Conservation (phyloP, 2,329 filamentous ascomycete genomes). For the Colletotrichum simmondsii region DNA sequence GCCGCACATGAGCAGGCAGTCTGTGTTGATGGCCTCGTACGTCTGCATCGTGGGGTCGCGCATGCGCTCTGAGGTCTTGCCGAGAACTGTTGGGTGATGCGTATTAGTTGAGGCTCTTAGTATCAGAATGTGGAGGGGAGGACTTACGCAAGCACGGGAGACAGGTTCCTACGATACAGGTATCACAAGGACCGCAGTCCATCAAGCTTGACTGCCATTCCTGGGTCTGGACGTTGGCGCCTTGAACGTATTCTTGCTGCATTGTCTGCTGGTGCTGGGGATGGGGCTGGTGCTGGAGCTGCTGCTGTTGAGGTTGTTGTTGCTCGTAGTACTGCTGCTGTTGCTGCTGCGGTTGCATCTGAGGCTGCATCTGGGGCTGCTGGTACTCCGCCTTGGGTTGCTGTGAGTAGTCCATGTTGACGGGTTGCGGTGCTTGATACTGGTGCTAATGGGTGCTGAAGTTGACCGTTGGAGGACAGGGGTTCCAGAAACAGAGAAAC, state of each 20-base stretch:
- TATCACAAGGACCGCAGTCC: slow-evolving; percentile 52
- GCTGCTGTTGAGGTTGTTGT: slow-evolving; percentile 1
- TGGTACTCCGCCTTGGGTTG: slow-evolving; percentile 1
- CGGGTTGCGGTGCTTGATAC: not conserved
- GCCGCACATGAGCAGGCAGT: slow-evolving; percentile 53
- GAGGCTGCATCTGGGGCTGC: slow-evolving; percentile 2
- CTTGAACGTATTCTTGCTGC: slow-evolving; percentile 32
- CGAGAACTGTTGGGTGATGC: slow-evolving; percentile 48
- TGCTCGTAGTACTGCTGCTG: slow-evolving; percentile 8
- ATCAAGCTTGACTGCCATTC: slow-evolving; percentile 52
- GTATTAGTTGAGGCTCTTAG: not conserved
- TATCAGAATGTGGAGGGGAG: not conserved
- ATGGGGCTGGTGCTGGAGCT: slow-evolving; percentile 25
- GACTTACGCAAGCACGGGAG: slow-evolving; percentile 57
- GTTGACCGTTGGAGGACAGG: not conserved
- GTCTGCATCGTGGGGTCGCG: slow-evolving; percentile 53
- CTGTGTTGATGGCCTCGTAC: slow-evolving; percentile 52
- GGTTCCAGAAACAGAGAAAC: not conserved
- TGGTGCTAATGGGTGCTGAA: not conserved
- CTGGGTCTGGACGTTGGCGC: slow-evolving; percentile 36
- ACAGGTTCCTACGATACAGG: slow-evolving; percentile 51
- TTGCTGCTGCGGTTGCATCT: slow-evolving; percentile 6
- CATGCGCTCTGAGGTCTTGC: slow-evolving; percentile 56
- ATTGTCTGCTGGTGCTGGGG: slow-evolving; percentile 31
- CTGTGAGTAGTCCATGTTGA: slow-evolving; percentile 19